A percentile compares a stretch with the other conserved stretches of the same genome.
These are phyloP conservation scores for Rhodamnia rubescens DNA, from an alignment of 345 rosid species.

Conservation along the genomic window DNA sequence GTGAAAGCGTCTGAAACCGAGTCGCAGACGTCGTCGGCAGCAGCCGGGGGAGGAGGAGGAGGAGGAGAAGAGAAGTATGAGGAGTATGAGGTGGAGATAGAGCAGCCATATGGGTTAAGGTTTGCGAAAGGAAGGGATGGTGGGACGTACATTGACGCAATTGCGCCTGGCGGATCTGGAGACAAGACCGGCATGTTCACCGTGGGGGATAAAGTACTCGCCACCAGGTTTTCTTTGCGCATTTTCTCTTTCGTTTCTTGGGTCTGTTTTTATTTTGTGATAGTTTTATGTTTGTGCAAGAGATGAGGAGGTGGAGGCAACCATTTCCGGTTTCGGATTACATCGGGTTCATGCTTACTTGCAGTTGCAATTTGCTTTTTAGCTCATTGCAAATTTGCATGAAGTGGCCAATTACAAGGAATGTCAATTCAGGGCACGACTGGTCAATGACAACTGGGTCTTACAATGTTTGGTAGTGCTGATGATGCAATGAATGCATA, in stretches of 20 bases:
- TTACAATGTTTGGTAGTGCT: background rate
- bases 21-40: conserved; percentile 28
- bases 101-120: conserved; percentile 73
- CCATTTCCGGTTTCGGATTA: background rate
- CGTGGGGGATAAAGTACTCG: conserved; percentile 82
- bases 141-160: conserved; percentile 84
- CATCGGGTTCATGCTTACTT: background rate
- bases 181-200: conserved; percentile 68
- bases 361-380: background rate
- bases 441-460: background rate
- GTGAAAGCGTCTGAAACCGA: conserved; percentile 57
- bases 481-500: background rate
- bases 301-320: background rate
- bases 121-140: conserved; percentile 89
- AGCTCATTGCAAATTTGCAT: background rate
- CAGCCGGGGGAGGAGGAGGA: conserved; percentile 22
- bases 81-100: conserved; percentile 78
- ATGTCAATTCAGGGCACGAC: background rate
- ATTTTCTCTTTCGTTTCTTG: background rate
- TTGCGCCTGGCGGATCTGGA: conserved; percentile 72
- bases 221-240: conserved; percentile 62
- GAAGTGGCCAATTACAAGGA: background rate
- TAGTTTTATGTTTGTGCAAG: background rate
- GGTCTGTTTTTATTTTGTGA: background rate
- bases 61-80: conserved; percentile 33